Conservation (phyloP, 441 rosid species). For the Pelargonium cotyledonis region DNA sequence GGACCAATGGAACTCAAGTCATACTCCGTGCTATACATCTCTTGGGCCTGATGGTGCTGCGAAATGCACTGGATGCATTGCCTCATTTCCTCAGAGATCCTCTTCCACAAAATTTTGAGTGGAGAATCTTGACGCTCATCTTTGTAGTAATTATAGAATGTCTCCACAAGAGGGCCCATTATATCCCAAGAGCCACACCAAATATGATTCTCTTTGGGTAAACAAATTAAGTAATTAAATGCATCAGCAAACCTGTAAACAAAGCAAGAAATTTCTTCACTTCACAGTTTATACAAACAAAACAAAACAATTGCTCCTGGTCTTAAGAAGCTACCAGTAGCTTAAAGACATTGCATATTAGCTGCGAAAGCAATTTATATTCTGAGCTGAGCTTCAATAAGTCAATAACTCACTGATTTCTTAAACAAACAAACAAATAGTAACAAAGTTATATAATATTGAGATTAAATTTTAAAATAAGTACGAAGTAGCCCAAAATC, state of each 20-base stretch:
- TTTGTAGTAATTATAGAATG: slow-evolving; percentile 77
- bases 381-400: not conserved
- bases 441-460: too few species aligned
- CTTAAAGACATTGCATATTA: not conserved
- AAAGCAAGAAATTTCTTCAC: slow-evolving; percentile 7
- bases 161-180: slow-evolving; percentile 87
- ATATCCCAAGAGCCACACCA: slow-evolving; percentile 84
- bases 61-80: slow-evolving; percentile 75
- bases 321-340: not conserved
- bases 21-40: slow-evolving; percentile 65
- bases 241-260: slow-evolving; percentile 73
- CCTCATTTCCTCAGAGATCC: slow-evolving; percentile 69
- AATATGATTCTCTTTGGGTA: slow-evolving; percentile 66
- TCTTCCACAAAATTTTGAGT: slow-evolving; percentile 70
- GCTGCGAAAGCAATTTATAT: not conserved
- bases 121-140: slow-evolving; percentile 74
- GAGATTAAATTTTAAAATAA: not conserved
- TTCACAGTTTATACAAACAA: not conserved
- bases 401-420: not conserved
- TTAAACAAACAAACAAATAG: not conserved
- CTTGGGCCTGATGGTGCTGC: slow-evolving; percentile 92
- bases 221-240: slow-evolving; percentile 58
- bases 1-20: slow-evolving; percentile 73
- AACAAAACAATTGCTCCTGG: not conserved
- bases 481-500: not conserved